A percentile compares a stretch with the other conserved stretches of the same genome.
These are phyloP conservation scores for Podosphaera leucotricha DNA, from an alignment of 2,329 filamentous ascomycete genomes.

Conservation along the genomic window DNA sequence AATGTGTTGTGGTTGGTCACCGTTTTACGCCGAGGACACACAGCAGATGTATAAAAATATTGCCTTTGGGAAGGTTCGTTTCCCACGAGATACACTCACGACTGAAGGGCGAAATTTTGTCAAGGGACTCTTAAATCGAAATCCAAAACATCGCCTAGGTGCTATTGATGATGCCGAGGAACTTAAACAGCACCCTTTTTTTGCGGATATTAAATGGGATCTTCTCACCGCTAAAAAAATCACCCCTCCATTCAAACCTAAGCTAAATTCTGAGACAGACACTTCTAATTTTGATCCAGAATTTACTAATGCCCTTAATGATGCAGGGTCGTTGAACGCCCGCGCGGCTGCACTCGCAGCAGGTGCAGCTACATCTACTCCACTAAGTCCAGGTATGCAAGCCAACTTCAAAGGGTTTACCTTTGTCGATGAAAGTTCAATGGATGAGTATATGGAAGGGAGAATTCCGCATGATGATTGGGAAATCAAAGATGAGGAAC, in stretches of 20 bases:
- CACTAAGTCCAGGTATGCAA: slow-evolving; percentile 83
- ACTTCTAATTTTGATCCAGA: slow-evolving; percentile 97
- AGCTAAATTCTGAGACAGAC: slow-evolving; percentile 84
- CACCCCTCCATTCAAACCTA: slow-evolving; percentile 91
- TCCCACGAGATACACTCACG: slow-evolving; percentile 82
- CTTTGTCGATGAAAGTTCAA: slow-evolving; percentile 90
- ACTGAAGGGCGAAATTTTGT: slow-evolving; percentile 94
- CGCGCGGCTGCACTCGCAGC: slow-evolving; percentile 67
- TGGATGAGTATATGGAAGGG: slow-evolving; percentile 60
- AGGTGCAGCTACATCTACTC: slow-evolving; percentile 73
- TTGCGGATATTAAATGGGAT: slow-evolving; percentile 81
- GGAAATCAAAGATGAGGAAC: slow-evolving; percentile 25
- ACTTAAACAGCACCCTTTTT: slow-evolving; percentile 85
- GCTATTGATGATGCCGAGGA: slow-evolving; percentile 82
- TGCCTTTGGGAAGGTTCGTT: slow-evolving; percentile 92
- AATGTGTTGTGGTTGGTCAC: slow-evolving; percentile 99
- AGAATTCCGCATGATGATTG: slow-evolving; percentile 11
- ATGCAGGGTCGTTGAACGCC: slow-evolving; percentile 71
- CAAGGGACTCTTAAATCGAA: slow-evolving; percentile 88
- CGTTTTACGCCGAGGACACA: slow-evolving; percentile 95
- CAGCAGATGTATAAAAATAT: slow-evolving; percentile 99
- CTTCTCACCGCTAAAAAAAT: slow-evolving; percentile 74
- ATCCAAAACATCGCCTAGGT: slow-evolving; percentile 83
- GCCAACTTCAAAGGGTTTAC: slow-evolving; percentile 98
- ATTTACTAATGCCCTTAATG: slow-evolving; percentile 84